phyloP scores from a whole-genome alignment of 805 yeast species.

The Saccharomycopsis sp. region DNA sequence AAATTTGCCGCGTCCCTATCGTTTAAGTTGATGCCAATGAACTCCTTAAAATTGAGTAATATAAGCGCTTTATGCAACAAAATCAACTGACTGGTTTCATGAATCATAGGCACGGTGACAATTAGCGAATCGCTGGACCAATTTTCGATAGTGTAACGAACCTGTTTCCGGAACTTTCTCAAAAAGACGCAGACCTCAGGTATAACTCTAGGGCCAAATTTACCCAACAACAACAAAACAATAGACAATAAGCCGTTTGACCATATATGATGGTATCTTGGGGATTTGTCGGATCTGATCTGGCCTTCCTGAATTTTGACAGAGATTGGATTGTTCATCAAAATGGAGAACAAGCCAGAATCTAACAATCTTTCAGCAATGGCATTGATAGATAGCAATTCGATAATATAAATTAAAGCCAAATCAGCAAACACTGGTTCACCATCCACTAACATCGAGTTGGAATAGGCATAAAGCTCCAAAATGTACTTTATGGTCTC shows the following conservation, averaged over 20 bases:
- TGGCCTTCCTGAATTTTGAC: constrained; percentile 59
- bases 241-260: constrained; percentile 73
- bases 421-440: constrained; percentile 71
- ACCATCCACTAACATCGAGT: constrained; percentile 48
- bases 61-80: constrained; percentile 53
- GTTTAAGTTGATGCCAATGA: constrained; percentile 23
- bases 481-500: constrained; percentile 59
- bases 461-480: constrained; percentile 62
- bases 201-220: constrained; percentile 54
- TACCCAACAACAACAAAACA: constrained; percentile 49
- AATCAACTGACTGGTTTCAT: constrained; percentile 65
- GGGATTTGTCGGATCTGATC: constrained; percentile 42
- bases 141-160: constrained; percentile 51
- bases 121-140: constrained; percentile 58
- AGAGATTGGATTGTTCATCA: constrained; percentile 72
- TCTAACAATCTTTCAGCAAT: constrained; percentile 62
- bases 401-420: constrained; percentile 60
- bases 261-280: constrained; percentile 75
- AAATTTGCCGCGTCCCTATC: constrained; percentile 21
- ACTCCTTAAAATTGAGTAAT: constrained; percentile 46
- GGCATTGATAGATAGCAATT: constrained; percentile 51
- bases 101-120: constrained; percentile 42
- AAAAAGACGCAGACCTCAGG: constrained; percentile 63
- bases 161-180: constrained; percentile 57
- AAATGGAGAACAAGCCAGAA: constrained; percentile 57